Evolutionary conservation across 2,329 filamentous ascomycete genomes (phyloP).

Genomic region (Pyrenophora teres): DNA sequence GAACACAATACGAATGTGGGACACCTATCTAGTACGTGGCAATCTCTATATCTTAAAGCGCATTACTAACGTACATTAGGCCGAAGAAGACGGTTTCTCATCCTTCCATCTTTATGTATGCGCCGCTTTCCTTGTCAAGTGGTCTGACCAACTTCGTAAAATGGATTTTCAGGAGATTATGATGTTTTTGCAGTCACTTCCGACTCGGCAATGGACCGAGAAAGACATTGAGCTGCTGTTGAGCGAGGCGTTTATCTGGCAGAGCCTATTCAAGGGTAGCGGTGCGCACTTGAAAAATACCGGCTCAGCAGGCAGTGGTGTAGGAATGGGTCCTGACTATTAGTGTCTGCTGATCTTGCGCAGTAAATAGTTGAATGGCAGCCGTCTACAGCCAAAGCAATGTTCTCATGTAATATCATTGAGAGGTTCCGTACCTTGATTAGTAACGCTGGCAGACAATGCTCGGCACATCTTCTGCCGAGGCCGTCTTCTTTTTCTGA

Average conservation of each 20-base stretch:
- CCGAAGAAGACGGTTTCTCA: constrained; percentile 97
- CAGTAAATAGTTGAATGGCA: constrained; percentile 10
- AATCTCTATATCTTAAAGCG: neutral
- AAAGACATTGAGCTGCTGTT: constrained; percentile 96
- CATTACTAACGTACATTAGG: constrained; percentile 58
- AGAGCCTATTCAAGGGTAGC: constrained; percentile 93
- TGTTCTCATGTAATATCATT: neutral
- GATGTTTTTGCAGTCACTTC: constrained; percentile 97
- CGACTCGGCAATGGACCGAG: constrained; percentile 92
- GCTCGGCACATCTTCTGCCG: neutral
- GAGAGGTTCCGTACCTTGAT: neutral
- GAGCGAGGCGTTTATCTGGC: constrained; percentile 98
- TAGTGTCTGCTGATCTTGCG: constrained; percentile 22
- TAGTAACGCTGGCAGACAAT: neutral
- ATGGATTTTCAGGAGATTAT: constrained; percentile 99
- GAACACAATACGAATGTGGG: constrained; percentile 99
- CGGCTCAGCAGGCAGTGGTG: constrained; percentile 37
- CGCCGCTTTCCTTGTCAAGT: constrained; percentile 96
- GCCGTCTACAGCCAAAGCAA: neutral
- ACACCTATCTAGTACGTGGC: constrained; percentile 86
- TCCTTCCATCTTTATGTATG: constrained; percentile 99
- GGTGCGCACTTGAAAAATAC: constrained; percentile 74
- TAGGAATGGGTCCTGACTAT: constrained; percentile 47
- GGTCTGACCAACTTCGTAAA: constrained; percentile 90
- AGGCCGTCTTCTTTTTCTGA: neutral